phyloP scores from a whole-genome alignment of 2,329 filamentous ascomycete genomes.

The Pyrenophora tritici-repentis region DNA sequence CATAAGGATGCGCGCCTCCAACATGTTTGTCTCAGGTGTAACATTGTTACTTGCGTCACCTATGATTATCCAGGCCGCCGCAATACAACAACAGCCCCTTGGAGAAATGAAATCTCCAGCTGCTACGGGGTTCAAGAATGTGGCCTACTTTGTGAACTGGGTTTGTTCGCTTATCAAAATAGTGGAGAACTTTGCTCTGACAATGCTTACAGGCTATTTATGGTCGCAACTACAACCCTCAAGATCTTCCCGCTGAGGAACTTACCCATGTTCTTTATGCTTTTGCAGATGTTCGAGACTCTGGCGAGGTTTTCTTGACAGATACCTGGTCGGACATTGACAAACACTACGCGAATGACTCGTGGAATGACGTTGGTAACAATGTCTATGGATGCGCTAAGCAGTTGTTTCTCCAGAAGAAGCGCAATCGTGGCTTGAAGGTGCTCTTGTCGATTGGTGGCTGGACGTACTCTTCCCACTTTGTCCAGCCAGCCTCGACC shows the following conservation, averaged over 20 bases:
- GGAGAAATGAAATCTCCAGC: constrained; percentile 19
- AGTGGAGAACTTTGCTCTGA: constrained; percentile 2
- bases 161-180: constrained; percentile 21
- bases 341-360: constrained; percentile 46
- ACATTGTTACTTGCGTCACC: constrained; percentile 28
- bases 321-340: constrained; percentile 46
- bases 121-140: constrained; percentile 41
- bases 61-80: constrained; percentile 24
- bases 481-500: constrained; percentile 40
- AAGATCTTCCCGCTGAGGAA: constrained; percentile 40
- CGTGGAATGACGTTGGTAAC: constrained; percentile 47
- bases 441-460: constrained; percentile 47
- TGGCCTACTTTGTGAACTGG: constrained; percentile 49
- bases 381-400: constrained; percentile 48
- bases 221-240: constrained; percentile 44
- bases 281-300: constrained; percentile 46
- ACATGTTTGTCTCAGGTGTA: constrained; percentile 30
- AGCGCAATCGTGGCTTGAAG: constrained; percentile 45
- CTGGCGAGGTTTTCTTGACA: constrained; percentile 46
- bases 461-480: constrained; percentile 48
- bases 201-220: constrained; percentile 42
- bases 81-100: constrained; percentile 25
- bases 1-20: constrained; percentile 27
- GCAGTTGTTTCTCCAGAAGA: constrained; percentile 45
- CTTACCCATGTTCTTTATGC: constrained; percentile 48